Percentiles rank a stretch among this genome's conserved stretches.
Conservation (phyloP, 257 asterid genomes). For the Cordia subcordata region DNA sequence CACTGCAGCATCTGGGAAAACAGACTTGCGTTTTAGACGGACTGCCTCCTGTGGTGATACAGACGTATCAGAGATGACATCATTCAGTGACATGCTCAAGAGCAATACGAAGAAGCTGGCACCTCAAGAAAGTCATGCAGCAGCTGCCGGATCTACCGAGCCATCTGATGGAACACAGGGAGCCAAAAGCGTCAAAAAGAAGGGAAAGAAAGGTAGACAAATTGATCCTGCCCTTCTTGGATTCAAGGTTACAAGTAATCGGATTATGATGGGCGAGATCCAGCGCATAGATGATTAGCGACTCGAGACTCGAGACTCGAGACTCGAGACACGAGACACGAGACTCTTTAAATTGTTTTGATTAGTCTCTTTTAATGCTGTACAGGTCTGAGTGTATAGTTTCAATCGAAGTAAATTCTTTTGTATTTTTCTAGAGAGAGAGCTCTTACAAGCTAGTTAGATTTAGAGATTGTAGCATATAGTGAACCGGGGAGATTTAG, state of each 20-base stretch:
- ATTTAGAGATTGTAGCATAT: background rate
- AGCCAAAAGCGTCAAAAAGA: conserved; percentile 65
- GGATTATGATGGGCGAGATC: conserved; percentile 98
- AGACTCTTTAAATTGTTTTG: background rate
- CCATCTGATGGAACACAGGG: conserved; percentile 42
- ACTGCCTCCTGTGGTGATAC: conserved; percentile 69
- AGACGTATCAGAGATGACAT: conserved; percentile 67
- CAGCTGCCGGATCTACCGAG: conserved; percentile 33
- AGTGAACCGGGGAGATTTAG: background rate
- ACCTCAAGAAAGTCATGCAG: conserved; percentile 40
- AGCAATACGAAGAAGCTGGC: conserved; percentile 59
- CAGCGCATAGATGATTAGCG: conserved; percentile 73
- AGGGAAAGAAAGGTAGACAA: conserved; percentile 96
- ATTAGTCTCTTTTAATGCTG: background rate
- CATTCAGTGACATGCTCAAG: conserved; percentile 96
- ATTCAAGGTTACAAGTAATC: conserved; percentile 93
- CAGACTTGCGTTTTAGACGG: conserved; percentile 61
- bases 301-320: too few relatives aligned
- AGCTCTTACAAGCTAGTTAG: background rate
- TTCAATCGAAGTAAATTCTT: conserved; percentile 2
- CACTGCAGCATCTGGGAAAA: conserved; percentile 31
- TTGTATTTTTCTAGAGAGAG: background rate
- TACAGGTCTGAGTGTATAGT: conserved; percentile 6
- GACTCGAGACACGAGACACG: too few relatives aligned
- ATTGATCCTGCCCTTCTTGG: conserved; percentile 98